A percentile compares a stretch with the other conserved stretches of the same genome.
phyloP scores from a whole-genome alignment of 2,329 filamentous ascomycete genomes.

The Trichoderma sp. region DNA sequence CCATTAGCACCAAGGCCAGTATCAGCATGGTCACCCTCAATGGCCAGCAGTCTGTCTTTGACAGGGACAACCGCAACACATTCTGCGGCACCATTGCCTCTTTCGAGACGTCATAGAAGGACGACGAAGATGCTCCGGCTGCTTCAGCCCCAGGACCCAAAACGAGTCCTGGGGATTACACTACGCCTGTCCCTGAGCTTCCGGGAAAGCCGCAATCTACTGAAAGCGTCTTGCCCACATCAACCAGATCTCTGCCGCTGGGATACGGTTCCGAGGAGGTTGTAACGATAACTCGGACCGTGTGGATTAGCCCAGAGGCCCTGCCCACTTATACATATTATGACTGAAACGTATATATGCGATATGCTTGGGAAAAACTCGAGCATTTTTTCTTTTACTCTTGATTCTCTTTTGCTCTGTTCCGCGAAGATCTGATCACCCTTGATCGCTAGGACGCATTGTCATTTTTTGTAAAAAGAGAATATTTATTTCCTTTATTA shows the following conservation, averaged over 20 bases:
- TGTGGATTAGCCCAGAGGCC: neutral
- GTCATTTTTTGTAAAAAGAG: neutral
- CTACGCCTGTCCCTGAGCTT: neutral
- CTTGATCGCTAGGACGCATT: neutral
- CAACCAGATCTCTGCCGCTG: neutral
- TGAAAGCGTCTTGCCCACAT: neutral
- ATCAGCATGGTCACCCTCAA: conserved; percentile 70
- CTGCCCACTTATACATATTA: conserved; percentile 16
- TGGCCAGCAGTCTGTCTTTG: conserved; percentile 51
- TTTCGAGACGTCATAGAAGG: conserved; percentile 39
- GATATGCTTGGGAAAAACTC: neutral
- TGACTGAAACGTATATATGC: conserved; percentile 19
- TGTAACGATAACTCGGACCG: conserved; percentile 3
- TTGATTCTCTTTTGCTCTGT: conserved; percentile 1
- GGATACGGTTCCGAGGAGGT: conserved; percentile 1
- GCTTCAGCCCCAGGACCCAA: neutral
- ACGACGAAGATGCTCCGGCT: conserved; percentile 14
- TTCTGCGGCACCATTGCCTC: conserved; percentile 62
- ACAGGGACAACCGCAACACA: conserved; percentile 62
- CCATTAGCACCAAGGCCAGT: conserved; percentile 71
- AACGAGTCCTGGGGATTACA: neutral
- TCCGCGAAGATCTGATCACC: neutral
- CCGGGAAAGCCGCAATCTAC: neutral
- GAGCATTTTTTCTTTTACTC: neutral
- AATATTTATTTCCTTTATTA: conserved; percentile 2